Conservation (phyloP, 1,284 basidiomycete species). For the Marasmius fiardii region DNA sequence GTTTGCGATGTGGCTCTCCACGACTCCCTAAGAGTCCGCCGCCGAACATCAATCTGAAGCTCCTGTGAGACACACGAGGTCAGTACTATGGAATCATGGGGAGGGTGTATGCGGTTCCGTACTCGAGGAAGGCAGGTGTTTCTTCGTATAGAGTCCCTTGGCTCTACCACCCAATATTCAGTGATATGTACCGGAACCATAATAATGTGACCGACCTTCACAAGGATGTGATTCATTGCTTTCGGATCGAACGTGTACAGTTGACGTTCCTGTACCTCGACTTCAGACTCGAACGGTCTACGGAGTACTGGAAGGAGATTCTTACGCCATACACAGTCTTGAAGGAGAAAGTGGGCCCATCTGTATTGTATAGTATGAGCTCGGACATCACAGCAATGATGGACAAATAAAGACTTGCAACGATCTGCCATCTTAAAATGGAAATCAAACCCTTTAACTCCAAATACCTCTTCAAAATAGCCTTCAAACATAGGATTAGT, state of each 20-base stretch:
- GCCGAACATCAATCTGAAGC: background rate
- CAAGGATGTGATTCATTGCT: constrained; percentile 1
- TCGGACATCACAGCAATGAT: background rate
- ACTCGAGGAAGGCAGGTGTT: background rate
- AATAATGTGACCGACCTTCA: background rate
- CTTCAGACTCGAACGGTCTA: background rate
- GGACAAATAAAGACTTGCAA: background rate
- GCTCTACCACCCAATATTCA: background rate
- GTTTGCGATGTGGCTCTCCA: constrained; percentile 29
- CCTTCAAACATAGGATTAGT: background rate
- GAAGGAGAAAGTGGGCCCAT: background rate
- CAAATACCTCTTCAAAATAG: background rate
- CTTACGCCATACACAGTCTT: background rate
- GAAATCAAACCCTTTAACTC: background rate
- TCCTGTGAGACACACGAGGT: background rate
- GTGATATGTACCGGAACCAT: background rate
- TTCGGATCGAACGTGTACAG: background rate
- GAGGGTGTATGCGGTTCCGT: no score
- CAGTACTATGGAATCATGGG: no score
- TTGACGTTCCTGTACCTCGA: background rate
- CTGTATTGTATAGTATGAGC: background rate
- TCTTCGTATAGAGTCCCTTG: background rate
- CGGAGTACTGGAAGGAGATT: background rate
- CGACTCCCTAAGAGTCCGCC: background rate
- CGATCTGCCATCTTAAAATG: background rate